A percentile compares a stretch with the other conserved stretches of the same genome.
These are phyloP conservation scores for Pestalotiopsis sp. DNA, from an alignment of 2,329 filamentous ascomycete species.

Conservation along the genomic window DNA sequence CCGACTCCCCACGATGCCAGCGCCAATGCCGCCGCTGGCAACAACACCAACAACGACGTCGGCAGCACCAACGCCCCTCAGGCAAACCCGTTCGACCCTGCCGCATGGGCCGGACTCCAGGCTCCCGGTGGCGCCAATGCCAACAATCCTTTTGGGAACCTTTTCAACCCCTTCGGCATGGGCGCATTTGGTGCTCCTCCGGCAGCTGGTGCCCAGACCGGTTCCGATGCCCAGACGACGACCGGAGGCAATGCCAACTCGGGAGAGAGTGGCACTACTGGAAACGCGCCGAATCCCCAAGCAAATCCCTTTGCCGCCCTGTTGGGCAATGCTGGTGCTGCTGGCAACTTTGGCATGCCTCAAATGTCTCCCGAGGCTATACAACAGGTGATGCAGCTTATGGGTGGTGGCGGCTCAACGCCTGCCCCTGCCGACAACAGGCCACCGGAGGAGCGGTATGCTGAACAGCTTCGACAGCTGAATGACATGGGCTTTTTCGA, in stretches of 20 bases:
- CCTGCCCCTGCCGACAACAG: slow-evolving; percentile 74
- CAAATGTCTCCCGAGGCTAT: slow-evolving; percentile 57
- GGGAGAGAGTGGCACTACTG: slow-evolving; percentile 25
- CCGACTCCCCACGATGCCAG: slow-evolving; percentile 63
- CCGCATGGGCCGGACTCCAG: slow-evolving; percentile 34
- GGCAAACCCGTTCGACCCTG: slow-evolving; percentile 48
- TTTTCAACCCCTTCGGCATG: slow-evolving; percentile 16
- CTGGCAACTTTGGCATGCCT: slow-evolving; percentile 41
- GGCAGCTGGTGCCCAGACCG: slow-evolving; percentile 30
- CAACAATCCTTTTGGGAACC: slow-evolving; percentile 45
- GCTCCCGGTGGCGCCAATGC: slow-evolving; percentile 27
- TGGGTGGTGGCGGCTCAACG: slow-evolving; percentile 42
- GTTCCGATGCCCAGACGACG: slow-evolving; percentile 17
- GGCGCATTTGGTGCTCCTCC: slow-evolving; percentile 26
- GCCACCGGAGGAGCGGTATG: slow-evolving; percentile 92
- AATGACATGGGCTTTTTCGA: slow-evolving; percentile 99
- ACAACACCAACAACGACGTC: slow-evolving; percentile 33
- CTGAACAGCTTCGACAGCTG: slow-evolving; percentile 81
- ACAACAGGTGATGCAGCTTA: slow-evolving; percentile 56
- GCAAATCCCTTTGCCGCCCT: slow-evolving; percentile 72
- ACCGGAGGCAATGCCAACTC: slow-evolving; percentile 26
- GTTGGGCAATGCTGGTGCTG: slow-evolving; percentile 47
- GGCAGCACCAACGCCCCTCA: slow-evolving; percentile 16
- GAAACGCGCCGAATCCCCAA: slow-evolving; percentile 34
- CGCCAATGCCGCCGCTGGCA: slow-evolving; percentile 28